These are phyloP conservation scores for Medicago ruthenica DNA, from an alignment of 306 rosid genomes.

Conservation along the genomic window DNA sequence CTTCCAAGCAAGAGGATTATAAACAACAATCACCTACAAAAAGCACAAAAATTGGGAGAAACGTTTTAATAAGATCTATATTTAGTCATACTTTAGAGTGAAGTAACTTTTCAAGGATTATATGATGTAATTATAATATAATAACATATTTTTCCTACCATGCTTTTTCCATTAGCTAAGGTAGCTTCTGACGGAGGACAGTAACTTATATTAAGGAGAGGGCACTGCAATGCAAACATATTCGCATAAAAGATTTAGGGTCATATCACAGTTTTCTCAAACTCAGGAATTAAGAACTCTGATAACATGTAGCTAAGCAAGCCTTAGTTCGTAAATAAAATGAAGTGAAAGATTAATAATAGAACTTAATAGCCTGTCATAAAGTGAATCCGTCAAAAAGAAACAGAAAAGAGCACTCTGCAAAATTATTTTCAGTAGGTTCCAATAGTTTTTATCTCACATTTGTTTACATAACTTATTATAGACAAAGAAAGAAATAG, in stretches of 20 bases:
- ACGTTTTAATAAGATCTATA: constrained; percentile 2
- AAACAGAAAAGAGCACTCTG: constrained; percentile 9
- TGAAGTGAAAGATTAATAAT: constrained; percentile 13
- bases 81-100: constrained; percentile 19
- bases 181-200: constrained; percentile 81
- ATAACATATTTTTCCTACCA: constrained; percentile 57
- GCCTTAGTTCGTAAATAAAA: constrained; percentile 18
- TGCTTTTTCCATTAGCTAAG: constrained; percentile 58
- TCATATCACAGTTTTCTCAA: constrained; percentile 26
- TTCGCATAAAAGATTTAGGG: constrained; percentile 39
- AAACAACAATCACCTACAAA: constrained; percentile 75
- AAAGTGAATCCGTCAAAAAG: constrained; percentile 21
- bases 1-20: constrained; percentile 85
- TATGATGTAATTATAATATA: constrained; percentile 2
- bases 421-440: constrained; percentile 16
- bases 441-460: neutral
- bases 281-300: constrained; percentile 29
- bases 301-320: constrained; percentile 22
- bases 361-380: constrained; percentile 18
- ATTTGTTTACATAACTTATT: neutral
- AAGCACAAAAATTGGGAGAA: constrained; percentile 29
- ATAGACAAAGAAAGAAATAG: constrained; percentile 20
- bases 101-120: constrained; percentile 29
- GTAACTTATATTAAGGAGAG: constrained; percentile 87
- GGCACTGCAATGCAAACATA: constrained; percentile 76